Percentiles rank a stretch among this genome's conserved stretches.
Conservation (phyloP, 768 basidiomycete genomes). For the Suillus fuscotomentosus region DNA sequence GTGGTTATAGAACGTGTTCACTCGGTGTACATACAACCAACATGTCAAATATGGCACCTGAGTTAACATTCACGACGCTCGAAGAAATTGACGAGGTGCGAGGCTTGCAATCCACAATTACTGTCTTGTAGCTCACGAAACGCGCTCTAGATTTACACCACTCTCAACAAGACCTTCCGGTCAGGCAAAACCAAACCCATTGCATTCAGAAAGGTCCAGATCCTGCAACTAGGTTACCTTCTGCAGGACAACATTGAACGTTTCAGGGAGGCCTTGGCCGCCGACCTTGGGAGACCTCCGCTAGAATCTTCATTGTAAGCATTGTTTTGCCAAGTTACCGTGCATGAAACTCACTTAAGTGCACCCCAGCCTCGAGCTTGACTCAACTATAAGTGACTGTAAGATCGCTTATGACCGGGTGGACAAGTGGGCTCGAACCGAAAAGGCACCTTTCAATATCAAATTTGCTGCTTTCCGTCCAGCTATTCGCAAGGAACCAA, state of each 20-base stretch:
- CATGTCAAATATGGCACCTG: constrained; percentile 26
- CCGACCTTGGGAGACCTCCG: constrained; percentile 63
- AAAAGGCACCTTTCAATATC: constrained; percentile 52
- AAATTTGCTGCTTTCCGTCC: constrained; percentile 62
- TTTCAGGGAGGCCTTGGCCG: constrained; percentile 55
- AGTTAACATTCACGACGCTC: constrained; percentile 46
- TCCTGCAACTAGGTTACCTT: constrained; percentile 72
- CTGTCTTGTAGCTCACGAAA: not conserved
- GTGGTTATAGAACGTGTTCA: not conserved
- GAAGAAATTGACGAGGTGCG: constrained; percentile 52
- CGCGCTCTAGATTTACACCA: constrained; percentile 48
- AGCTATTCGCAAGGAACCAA: constrained; percentile 69
- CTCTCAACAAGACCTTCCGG: constrained; percentile 56
- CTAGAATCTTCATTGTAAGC: constrained; percentile 56
- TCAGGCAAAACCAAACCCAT: constrained; percentile 67
- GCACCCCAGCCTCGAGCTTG: constrained; percentile 57
- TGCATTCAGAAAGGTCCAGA: constrained; percentile 69
- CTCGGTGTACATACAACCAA: not conserved
- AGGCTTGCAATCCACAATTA: not conserved
- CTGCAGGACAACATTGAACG: constrained; percentile 67
- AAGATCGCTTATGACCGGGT: constrained; percentile 58
- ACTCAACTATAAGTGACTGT: constrained; percentile 51
- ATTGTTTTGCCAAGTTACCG: constrained; percentile 17
- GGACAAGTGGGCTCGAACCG: constrained; percentile 72
- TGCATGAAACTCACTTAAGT: not conserved